Percentiles rank a stretch among this genome's conserved stretches.
phyloP scores from a whole-genome alignment of 208 protist species.

The Trypanosoma congolense region DNA sequence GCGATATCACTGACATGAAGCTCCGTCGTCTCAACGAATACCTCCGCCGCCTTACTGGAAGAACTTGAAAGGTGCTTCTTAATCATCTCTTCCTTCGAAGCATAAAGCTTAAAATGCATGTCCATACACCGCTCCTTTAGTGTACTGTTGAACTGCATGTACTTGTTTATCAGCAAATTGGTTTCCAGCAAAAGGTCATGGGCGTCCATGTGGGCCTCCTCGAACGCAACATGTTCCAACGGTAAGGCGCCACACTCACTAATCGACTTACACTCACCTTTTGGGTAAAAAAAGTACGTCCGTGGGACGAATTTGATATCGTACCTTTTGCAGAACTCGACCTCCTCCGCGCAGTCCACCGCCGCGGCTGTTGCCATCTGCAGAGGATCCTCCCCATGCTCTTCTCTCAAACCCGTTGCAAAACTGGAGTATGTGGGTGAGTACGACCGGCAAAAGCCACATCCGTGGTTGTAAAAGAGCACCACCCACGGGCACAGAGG shows the following conservation, averaged over 20 bases:
- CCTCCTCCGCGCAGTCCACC: slow-evolving; percentile 44
- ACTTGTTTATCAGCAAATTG: slow-evolving; percentile 8
- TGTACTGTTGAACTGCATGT: neutral
- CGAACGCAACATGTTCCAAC: neutral
- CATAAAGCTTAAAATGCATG: slow-evolving; percentile 5
- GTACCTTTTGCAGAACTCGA: slow-evolving; percentile 23
- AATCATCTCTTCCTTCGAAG: neutral
- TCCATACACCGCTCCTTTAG: slow-evolving; percentile 16
- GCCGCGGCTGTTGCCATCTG: slow-evolving; percentile 12
- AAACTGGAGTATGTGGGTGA: slow-evolving; percentile 28
- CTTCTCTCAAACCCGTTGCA: slow-evolving; percentile 6
- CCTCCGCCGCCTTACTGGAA: neutral
- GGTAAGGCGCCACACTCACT: neutral
- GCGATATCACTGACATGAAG: slow-evolving; percentile 41
- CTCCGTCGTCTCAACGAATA: slow-evolving; percentile 34
- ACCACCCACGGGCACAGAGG: slow-evolving; percentile 51
- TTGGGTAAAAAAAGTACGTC: slow-evolving; percentile 30
- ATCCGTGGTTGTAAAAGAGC: slow-evolving; percentile 46
- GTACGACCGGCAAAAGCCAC: slow-evolving; percentile 44
- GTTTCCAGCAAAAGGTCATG: neutral
- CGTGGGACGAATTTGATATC: slow-evolving; percentile 26
- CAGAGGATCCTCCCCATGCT: slow-evolving; percentile 13
- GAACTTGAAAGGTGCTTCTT: neutral
- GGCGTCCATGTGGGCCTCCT: neutral
- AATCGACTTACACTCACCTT: neutral